A percentile compares a stretch with the other conserved stretches of the same genome.
phyloP scores from a whole-genome alignment of 257 asterid species.

The Primulina tabacum region DNA sequence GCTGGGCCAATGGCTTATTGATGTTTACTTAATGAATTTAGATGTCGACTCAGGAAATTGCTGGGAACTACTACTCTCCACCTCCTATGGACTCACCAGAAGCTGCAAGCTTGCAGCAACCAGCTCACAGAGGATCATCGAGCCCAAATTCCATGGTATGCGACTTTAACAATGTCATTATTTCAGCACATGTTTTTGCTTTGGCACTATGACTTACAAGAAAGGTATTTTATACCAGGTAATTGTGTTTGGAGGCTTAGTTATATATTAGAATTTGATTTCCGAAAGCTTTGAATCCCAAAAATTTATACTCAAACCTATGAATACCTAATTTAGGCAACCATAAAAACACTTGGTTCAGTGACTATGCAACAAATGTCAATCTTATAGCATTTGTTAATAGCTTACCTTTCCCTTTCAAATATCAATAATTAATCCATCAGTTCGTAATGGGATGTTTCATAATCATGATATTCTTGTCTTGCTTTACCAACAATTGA shows the following conservation, averaged over 20 bases:
- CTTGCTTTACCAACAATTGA: neutral
- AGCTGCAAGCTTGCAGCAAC: slow-evolving; percentile 29
- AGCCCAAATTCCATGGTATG: slow-evolving; percentile 43
- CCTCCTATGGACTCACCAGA: slow-evolving; percentile 37
- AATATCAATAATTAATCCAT: neutral
- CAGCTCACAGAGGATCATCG: slow-evolving; percentile 31
- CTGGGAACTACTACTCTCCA: slow-evolving; percentile 37
- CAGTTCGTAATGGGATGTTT: neutral
- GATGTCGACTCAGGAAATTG: slow-evolving; percentile 40
- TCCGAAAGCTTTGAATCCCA: no score
- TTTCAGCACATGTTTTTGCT: slow-evolving; percentile 2
- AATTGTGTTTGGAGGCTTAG: slow-evolving; percentile 1
- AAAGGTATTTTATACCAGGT: neutral
- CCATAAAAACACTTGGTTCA: neutral
- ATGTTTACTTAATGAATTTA: slow-evolving; percentile 3
- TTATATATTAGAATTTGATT: neutral
- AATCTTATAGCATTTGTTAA: slow-evolving; percentile 8
- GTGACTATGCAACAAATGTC: slow-evolving; percentile 4
- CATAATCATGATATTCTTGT: neutral
- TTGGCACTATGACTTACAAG: neutral
- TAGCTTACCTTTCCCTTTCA: neutral
- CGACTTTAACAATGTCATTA: slow-evolving; percentile 3
- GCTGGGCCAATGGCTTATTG: neutral
- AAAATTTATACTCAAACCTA: neutral
- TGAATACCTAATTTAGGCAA: neutral